phyloP scores from a whole-genome alignment of 179 eudicot genomes.

The Amaranthus tricolor region DNA sequence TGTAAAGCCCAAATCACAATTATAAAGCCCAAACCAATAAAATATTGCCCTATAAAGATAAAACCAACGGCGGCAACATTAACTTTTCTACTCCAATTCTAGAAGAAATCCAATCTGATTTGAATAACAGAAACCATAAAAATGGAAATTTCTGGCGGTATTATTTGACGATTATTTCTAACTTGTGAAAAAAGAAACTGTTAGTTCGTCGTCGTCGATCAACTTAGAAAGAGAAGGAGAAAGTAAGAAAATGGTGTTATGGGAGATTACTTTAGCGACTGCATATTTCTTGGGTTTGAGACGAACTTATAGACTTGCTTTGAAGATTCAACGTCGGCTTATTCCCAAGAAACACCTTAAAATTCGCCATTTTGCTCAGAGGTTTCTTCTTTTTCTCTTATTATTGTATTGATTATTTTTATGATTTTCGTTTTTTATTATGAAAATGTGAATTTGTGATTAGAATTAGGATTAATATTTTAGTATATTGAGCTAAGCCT shows the following conservation, averaged over 20 bases:
- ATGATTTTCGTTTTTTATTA: neutral
- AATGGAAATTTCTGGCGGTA: slow-evolving; percentile 22
- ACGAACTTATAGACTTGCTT: slow-evolving; percentile 68
- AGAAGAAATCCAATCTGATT: too few relatives aligned
- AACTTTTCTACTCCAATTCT: neutral
- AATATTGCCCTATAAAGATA: too few relatives aligned
- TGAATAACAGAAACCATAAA: too few relatives aligned
- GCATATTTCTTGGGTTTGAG: slow-evolving; percentile 81
- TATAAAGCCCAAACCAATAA: too few relatives aligned
- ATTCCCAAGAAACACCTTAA: slow-evolving; percentile 44
- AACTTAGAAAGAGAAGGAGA: neutral
- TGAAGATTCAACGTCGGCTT: slow-evolving; percentile 70
- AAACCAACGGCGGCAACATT: too few relatives aligned
- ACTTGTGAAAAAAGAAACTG: neutral
- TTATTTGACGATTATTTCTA: neutral
- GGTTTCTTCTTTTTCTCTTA: slow-evolving; percentile 34
- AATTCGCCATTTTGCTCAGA: slow-evolving; percentile 60
- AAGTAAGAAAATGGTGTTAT: slow-evolving; percentile 59
- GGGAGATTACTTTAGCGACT: slow-evolving; percentile 82
- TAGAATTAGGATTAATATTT: neutral
- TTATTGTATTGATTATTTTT: neutral
- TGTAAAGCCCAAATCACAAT: too few relatives aligned
- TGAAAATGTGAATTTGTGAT: neutral
- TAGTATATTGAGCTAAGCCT: neutral
- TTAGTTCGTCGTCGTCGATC: neutral